Conservation (phyloP, 805 yeast genomes). For the Yarrowia osloensis region DNA sequence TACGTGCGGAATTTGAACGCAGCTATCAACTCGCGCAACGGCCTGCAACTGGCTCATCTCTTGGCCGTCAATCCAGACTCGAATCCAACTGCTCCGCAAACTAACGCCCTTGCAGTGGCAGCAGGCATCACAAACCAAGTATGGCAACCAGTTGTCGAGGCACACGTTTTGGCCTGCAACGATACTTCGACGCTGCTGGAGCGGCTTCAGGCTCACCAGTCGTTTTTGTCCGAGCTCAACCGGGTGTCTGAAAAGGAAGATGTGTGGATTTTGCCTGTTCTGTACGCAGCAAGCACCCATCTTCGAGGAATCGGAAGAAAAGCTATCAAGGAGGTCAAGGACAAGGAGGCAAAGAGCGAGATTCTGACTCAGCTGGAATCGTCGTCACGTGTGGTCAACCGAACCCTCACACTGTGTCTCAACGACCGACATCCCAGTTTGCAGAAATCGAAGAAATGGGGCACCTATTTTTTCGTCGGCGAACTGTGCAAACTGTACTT, state of each 20-base stretch:
- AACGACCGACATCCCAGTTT: slow-evolving; percentile 69
- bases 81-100: slow-evolving; percentile 7
- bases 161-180: background rate
- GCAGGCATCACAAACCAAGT: slow-evolving; percentile 20
- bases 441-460: slow-evolving; percentile 55
- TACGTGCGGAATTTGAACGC: slow-evolving; percentile 5
- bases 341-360: slow-evolving; percentile 11
- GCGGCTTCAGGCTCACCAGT: slow-evolving; percentile 10
- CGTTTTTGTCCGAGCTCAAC: slow-evolving; percentile 42
- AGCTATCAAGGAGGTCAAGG: background rate
- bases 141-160: slow-evolving; percentile 5
- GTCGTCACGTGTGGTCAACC: slow-evolving; percentile 66
- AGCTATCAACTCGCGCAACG: slow-evolving; percentile 1
- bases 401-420: slow-evolving; percentile 72
- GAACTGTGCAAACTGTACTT: slow-evolving; percentile 70
- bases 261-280: slow-evolving; percentile 54
- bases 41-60: slow-evolving; percentile 6
- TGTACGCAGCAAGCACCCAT: slow-evolving; percentile 39
- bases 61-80: background rate
- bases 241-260: slow-evolving; percentile 83
- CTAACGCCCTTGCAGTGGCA: background rate
- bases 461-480: slow-evolving; percentile 70
- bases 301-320: slow-evolving; percentile 34
- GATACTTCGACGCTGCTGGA: background rate
- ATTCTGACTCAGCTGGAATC: slow-evolving; percentile 45